Evolutionary conservation across 192 early-diverging fungal genomes (phyloP), one percentile per base, ranked within the genome.

Genomic region (Linderina pennispora): DNA sequence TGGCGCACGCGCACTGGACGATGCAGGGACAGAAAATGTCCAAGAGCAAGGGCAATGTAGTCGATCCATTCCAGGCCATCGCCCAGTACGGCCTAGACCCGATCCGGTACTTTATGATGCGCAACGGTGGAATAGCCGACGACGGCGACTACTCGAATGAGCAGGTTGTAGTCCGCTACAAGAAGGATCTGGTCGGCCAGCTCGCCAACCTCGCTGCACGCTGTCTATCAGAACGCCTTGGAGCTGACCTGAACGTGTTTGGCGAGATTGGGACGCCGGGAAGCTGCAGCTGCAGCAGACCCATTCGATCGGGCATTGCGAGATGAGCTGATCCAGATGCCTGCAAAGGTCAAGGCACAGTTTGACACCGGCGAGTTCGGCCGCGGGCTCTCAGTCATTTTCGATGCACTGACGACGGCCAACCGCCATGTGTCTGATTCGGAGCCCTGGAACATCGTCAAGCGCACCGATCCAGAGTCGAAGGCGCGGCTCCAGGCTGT

Each of bases 1-100:
- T 98, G 18, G 84, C 90, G 1, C 95, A 98, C 53, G 90, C 89
- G 15, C 95, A 98, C 63, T 98, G 92, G 92, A 88, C 92, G 1
- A 83, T 89, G 74, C 73, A 73, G 19, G 78, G 81, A 43, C 78
- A 84, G 36, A 98, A 98, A 62, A 98, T 98, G 93, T 95, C 92
- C 18, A 98, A 98, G 60, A 88, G 85, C 71, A 62, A 73, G 36
- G 92, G 92, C 11, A 98, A 94, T 47, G 95, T 95, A 0, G 89
- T 84, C 0, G 89, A 96, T 53, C 95, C 95, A 1, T 75, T 84
- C 45, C 62, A 69, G 22, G 71, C 82, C 18, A 66, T 96, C 38
- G 43, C 80, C 7, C 45, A 49, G 15, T 95, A 81, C 48, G 92
- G 94, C 4, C 82, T 89, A 4, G 95, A 98, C 50, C 56, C 90